Evolutionary conservation across 2,329 filamentous ascomycete species (phyloP), one percentile per base, ranked within the genome.

Genomic region (Beauveria rudraprayagi): DNA sequence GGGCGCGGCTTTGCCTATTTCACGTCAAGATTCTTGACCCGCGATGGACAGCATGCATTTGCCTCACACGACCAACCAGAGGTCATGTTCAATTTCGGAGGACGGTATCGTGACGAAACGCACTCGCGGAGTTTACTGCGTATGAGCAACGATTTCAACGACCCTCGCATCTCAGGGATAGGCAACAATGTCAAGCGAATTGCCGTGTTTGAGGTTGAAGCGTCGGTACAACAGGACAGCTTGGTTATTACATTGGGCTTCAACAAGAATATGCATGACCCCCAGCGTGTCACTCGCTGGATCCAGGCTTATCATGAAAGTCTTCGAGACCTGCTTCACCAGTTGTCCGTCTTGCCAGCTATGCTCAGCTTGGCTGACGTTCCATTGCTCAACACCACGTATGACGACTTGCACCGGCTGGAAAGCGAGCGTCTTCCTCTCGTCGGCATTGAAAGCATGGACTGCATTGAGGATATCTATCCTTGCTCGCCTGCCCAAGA

Each of bases 11-110:
- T 64, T 60, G 54, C 61, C 1, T 65, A 66, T 28, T 69, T 68
- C 22, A 63, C 61, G 7, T 66, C 64, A 3, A 51, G 61, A 11
- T 67, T 67, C 47, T 44, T 50, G 30, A 43, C 52, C 6, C 11
- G 30, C 11, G 30, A 34, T 6, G 22, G 30, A 4, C 30, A 37
- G 22, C 16, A 43, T 10, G 9, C 16, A 8, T 22, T 41, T 9
- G 19, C 16, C 34, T 41, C 37, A 16, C 30, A 54, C 11, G 37
- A 19, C 68, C 67, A 70, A 0, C 73, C 77, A 61, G 79, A 81
- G 63, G 64, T 81, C 1, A 65, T 77, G 0, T 80, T 81, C 70
- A 80, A 81, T 64, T 81, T 78, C 62, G 47, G 26, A 10, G 62
- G 78, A 1, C 71, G 72, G 19, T 78, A 74, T 61, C 67, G 71